phyloP scores from a whole-genome alignment of 805 yeast species.

The Myxozyma lipomycoides region DNA sequence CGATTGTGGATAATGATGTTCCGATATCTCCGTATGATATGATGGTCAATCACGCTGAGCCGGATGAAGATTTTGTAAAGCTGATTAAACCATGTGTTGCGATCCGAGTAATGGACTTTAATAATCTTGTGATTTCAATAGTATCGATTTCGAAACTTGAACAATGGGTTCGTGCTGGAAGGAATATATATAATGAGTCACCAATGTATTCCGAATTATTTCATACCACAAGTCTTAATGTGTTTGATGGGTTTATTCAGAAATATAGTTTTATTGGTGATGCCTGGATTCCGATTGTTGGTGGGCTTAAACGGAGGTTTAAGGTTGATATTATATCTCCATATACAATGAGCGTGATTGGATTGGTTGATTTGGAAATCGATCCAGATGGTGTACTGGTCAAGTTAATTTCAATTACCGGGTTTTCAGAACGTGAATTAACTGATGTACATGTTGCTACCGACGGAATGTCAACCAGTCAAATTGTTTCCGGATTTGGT shows the following conservation, averaged over 20 bases:
- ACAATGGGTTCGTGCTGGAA: conserved; percentile 11
- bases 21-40: conserved; percentile 24
- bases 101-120: conserved; percentile 28
- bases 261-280: conserved; percentile 20
- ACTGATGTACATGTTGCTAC: conserved; percentile 28
- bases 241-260: conserved; percentile 8
- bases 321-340: conserved; percentile 29
- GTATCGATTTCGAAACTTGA: conserved; percentile 25
- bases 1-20: conserved; percentile 18
- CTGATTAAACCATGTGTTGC: conserved; percentile 27
- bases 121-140: conserved; percentile 14
- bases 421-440: conserved; percentile 29
- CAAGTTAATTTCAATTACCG: conserved; percentile 15
- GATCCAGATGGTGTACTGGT: conserved; percentile 19
- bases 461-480: conserved; percentile 25
- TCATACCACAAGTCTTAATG: background rate
- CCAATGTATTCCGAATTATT: conserved; percentile 17
- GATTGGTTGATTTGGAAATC: conserved; percentile 16
- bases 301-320: conserved; percentile 4
- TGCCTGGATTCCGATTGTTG: conserved; percentile 18
- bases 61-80: conserved; percentile 17
- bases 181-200: conserved; percentile 17
- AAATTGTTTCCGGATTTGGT: conserved; percentile 17
- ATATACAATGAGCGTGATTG: conserved; percentile 27
- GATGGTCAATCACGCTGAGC: conserved; percentile 20